Evolutionary conservation across 371 early-diverging fungal genomes (phyloP).

Genomic region (Umbelopsis sp.): DNA sequence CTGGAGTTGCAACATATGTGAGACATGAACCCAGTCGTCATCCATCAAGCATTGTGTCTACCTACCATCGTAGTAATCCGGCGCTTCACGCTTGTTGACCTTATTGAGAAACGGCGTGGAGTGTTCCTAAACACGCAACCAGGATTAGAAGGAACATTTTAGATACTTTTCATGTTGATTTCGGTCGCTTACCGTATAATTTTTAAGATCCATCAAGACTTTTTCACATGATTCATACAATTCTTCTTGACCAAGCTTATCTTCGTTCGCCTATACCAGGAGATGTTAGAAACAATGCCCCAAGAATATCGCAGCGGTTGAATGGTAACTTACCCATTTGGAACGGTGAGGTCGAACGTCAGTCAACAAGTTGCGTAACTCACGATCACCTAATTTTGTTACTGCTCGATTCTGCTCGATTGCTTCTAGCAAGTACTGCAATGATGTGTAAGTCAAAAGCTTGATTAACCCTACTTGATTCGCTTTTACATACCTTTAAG

Average conservation of each 20-base stretch:
- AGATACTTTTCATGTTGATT: neutral
- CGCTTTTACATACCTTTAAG: conserved; percentile 49
- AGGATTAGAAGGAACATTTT: neutral
- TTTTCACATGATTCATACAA: conserved; percentile 90
- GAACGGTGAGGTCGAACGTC: conserved; percentile 87
- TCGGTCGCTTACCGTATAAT: conserved; percentile 58
- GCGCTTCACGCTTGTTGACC: conserved; percentile 93
- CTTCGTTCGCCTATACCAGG: conserved; percentile 69
- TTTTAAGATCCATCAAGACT: conserved; percentile 80
- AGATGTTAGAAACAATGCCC: neutral
- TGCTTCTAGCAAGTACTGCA: conserved; percentile 74
- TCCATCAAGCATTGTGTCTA: neutral
- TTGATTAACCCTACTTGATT: too few species aligned
- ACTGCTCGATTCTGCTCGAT: conserved; percentile 73
- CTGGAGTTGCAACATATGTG: conserved; percentile 28
- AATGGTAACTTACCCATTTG: conserved; percentile 73
- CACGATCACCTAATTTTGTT: conserved; percentile 69
- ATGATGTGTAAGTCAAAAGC: too few species aligned
- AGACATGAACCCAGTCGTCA: too few species aligned
- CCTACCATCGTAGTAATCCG: conserved; percentile 88
- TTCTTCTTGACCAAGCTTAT: conserved; percentile 89
- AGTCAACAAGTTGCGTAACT: conserved; percentile 75
- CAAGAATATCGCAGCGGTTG: neutral
- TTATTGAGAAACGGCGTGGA: conserved; percentile 89
- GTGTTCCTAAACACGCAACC: conserved; percentile 57